A percentile compares a stretch with the other conserved stretches of the same genome.
phyloP scores from a whole-genome alignment of 2,329 filamentous ascomycete genomes.

The Daldinia eschscholtzii region DNA sequence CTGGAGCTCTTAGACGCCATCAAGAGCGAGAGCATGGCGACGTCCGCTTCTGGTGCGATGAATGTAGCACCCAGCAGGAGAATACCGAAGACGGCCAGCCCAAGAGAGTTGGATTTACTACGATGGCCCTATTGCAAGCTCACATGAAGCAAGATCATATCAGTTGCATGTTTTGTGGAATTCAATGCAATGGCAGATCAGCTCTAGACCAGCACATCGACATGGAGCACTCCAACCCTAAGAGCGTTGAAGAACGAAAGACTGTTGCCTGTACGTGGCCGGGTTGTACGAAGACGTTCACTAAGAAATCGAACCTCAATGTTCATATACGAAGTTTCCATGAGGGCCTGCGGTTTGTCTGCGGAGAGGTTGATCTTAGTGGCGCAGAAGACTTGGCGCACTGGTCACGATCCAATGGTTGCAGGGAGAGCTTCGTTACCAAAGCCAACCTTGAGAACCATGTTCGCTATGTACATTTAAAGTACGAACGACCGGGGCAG shows the following conservation, averaged over 20 bases:
- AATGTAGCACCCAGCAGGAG: conserved; percentile 67
- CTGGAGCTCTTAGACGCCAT: conserved; percentile 78
- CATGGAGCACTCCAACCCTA: conserved; percentile 74
- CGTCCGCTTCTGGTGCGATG: conserved; percentile 79
- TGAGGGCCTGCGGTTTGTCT: conserved; percentile 82
- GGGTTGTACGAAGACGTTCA: conserved; percentile 82
- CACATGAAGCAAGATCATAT: conserved; percentile 82
- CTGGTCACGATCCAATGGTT: conserved; percentile 77
- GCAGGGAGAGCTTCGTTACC: conserved; percentile 79
- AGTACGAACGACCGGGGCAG: conserved; percentile 60
- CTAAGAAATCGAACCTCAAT: conserved; percentile 84
- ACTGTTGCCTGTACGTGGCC: conserved; percentile 74
- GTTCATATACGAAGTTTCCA: conserved; percentile 84
- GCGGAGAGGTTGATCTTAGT: conserved; percentile 75
- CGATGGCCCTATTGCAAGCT: conserved; percentile 75
- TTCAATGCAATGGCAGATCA: conserved; percentile 73
- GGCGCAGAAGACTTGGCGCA: conserved; percentile 67
- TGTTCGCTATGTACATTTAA: conserved; percentile 83
- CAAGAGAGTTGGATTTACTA: conserved; percentile 73
- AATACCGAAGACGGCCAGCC: conserved; percentile 55
- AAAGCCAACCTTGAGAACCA: conserved; percentile 88
- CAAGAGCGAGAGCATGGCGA: conserved; percentile 76
- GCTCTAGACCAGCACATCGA: conserved; percentile 84
- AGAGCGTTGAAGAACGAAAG: conserved; percentile 72
- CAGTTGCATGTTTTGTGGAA: conserved; percentile 80